Conservation (phyloP, 208 protist genomes). For the Crithidia acanthocephali region DNA sequence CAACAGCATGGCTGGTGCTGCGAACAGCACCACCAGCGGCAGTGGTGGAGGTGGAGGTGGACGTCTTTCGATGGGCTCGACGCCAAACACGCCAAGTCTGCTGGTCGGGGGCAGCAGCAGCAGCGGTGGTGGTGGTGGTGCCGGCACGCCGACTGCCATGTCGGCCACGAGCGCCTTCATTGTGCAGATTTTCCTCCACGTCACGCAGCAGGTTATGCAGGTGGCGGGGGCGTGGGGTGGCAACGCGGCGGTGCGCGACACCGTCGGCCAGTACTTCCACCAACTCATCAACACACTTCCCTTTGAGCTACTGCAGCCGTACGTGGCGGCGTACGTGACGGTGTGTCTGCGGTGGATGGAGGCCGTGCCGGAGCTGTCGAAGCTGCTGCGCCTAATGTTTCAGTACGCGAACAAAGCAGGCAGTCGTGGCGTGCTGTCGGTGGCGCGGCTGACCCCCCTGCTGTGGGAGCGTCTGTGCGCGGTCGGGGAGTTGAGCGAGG, state of each 20-base stretch:
- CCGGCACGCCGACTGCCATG: neutral
- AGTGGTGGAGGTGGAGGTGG: neutral
- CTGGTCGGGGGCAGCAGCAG: neutral
- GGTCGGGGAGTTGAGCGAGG: conserved; percentile 48
- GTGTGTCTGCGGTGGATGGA: conserved; percentile 64
- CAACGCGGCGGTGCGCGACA: conserved; percentile 54
- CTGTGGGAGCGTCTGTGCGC: conserved; percentile 48
- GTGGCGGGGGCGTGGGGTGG: conserved; percentile 35
- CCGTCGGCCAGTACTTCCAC: conserved; percentile 59
- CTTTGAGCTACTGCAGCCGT: conserved; percentile 45
- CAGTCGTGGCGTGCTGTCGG: conserved; percentile 24
- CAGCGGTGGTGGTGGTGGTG: neutral
- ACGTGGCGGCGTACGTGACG: conserved; percentile 50
- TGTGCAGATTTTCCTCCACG: conserved; percentile 44
- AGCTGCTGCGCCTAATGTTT: conserved; percentile 69
- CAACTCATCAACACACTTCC: conserved; percentile 73
- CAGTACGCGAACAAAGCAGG: conserved; percentile 70
- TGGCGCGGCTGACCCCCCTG: conserved; percentile 44
- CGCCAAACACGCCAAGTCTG: conserved; percentile 7
- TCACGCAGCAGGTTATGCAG: conserved; percentile 50
- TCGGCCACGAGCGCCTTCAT: conserved; percentile 19
- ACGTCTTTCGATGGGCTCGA: neutral
- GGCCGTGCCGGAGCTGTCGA: conserved; percentile 56
- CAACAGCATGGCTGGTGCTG: neutral
- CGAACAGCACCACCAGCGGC: neutral